Base-by-base conservation (phyloP, 352 stramenopile genomes). In the Phytophthora sp. region DNA sequence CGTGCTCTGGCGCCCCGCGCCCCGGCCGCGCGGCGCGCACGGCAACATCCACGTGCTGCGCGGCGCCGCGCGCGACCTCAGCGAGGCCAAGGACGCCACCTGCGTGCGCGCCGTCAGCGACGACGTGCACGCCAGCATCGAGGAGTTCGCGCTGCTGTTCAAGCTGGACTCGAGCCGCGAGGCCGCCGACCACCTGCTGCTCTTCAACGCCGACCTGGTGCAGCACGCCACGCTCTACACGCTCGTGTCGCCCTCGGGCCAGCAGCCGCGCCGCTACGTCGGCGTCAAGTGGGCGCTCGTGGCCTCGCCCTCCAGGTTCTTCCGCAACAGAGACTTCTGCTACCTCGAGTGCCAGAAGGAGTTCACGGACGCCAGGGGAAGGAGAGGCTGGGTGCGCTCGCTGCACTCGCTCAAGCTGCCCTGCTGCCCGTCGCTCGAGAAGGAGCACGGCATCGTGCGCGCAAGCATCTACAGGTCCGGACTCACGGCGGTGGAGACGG, bases 311-410 rank as follows among this genome's bases (percentile, higher is more conserved):
- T 89, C 77, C 2, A 74, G 74, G 24, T 63, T 92, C 41, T 95
- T 93, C 39, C 71, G 84, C 12, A 86, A 89, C 53, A 68, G 84
- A 50, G 87, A 95, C 44, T 92, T 95, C 21, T 95, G 87, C 61
- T 95, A 90, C 63, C 68, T 95, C 28, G 86, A 95, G 70, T 93
- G 82, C 54, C 87, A 93, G 35, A 92, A 95, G 39, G 84, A 95
- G 50, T 94, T 95, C 56, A 77, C 62, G 4, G 86, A 94, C 48
- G 56, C 75, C 1, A 53, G 68, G 26, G 87, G 87, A 15, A 60
- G 79, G n/a, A 52, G 75, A 1, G 82, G 82, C 9, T 91, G 77
- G 76, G 82, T 87, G 17, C 45, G 77, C 10, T 73, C 62, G n/a
- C 58, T 89, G 37, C 77, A 87, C 54, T 89, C 79, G 30, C 66